Conservation (phyloP, 2,329 filamentous ascomycete species). For the Aphanoascus verrucosus region DNA sequence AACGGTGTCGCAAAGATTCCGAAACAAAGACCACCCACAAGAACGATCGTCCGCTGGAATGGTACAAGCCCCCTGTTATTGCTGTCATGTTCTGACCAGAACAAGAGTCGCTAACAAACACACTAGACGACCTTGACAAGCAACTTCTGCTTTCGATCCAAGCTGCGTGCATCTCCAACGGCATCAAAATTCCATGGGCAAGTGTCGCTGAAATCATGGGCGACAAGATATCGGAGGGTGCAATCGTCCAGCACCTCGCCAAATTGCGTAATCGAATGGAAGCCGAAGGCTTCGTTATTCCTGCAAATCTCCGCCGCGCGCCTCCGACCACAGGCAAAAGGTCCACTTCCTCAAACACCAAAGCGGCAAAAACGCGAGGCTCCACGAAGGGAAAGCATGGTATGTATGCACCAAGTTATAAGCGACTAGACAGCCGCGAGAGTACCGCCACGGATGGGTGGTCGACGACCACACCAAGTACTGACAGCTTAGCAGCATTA, state of each 20-base stretch:
- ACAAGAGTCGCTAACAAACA: slow-evolving; percentile 12
- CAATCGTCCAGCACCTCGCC: slow-evolving; percentile 38
- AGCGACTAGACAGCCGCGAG: not conserved
- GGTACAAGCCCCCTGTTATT: slow-evolving; percentile 22
- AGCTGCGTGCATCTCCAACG: slow-evolving; percentile 29
- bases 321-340: slow-evolving; percentile 11
- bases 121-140: slow-evolving; percentile 34
- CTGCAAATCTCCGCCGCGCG: slow-evolving; percentile 32
- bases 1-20: slow-evolving; percentile 11
- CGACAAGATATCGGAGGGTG: slow-evolving; percentile 33
- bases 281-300: slow-evolving; percentile 26
- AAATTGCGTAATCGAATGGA: slow-evolving; percentile 34
- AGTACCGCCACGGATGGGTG: not conserved
- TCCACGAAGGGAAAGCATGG: not conserved
- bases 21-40: slow-evolving; percentile 24
- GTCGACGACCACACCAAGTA: not conserved
- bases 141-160: slow-evolving; percentile 35
- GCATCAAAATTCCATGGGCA: slow-evolving; percentile 36
- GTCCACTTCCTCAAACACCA: slow-evolving; percentile 10
- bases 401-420: not conserved
- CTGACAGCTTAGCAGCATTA: not conserved
- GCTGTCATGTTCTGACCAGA: not conserved
- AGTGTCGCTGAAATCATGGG: slow-evolving; percentile 33
- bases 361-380: not conserved
- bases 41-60: slow-evolving; percentile 35